Evolutionary conservation across 768 basidiomycete genomes (phyloP).

Genomic region (Cystofilobasidium capitatum): DNA sequence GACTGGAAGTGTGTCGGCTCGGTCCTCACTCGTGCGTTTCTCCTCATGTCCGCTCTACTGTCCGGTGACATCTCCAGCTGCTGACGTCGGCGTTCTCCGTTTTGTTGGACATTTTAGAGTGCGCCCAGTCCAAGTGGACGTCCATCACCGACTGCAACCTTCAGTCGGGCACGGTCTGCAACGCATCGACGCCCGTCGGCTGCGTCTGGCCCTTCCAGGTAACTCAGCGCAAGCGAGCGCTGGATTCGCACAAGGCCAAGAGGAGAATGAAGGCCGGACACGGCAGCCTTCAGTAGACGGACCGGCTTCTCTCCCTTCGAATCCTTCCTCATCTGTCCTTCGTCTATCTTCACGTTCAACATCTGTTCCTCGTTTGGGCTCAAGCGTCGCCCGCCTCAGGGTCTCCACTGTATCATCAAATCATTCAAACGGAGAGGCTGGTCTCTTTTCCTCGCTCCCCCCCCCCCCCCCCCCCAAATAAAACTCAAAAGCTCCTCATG

Average conservation of each 20-base stretch:
- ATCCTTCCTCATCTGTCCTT: no score
- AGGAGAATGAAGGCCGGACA: background rate
- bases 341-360: no score
- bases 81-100: background rate
- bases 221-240: background rate
- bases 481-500: no score
- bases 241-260: background rate
- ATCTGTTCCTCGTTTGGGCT: no score
- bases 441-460: no score
- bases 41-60: background rate
- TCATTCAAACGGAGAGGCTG: no score
- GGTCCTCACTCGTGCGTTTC: constrained; percentile 15
- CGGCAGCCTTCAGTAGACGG: no score
- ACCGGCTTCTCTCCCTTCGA: no score
- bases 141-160: constrained; percentile 19
- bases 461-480: no score
- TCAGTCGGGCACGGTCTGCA: constrained; percentile 24
- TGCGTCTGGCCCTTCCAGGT: constrained; percentile 27
- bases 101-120: background rate
- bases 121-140: constrained; percentile 11
- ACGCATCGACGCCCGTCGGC: constrained; percentile 18
- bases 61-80: background rate
- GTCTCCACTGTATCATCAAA: no score
- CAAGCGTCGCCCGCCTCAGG: no score
- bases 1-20: constrained; percentile 20